Evolutionary conservation across 441 rosid species (phyloP).

Genomic region (Gossypium trilobum): DNA sequence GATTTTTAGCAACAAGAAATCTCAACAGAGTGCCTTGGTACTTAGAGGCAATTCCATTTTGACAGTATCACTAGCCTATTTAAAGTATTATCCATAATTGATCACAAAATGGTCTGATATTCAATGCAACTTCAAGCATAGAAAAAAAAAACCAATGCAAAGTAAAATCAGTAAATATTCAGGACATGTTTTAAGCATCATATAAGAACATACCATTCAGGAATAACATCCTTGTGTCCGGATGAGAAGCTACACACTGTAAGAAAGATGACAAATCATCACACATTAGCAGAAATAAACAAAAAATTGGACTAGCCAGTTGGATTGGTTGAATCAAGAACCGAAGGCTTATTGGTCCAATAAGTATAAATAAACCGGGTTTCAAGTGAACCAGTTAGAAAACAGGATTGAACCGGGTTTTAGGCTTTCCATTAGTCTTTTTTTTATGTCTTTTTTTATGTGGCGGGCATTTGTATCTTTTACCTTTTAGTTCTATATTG

Average conservation of each 20-base stretch:
- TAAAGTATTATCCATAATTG: neutral
- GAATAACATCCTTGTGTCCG: conserved; percentile 90
- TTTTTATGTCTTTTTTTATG: neutral
- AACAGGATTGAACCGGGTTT: neutral
- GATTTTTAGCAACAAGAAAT: neutral
- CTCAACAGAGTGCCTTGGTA: neutral
- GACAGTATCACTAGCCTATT: neutral
- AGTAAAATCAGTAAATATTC: neutral
- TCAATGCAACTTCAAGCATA: conserved; percentile 1
- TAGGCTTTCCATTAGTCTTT: neutral
- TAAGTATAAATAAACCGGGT: neutral
- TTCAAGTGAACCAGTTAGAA: neutral
- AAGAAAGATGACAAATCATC: conserved; percentile 17
- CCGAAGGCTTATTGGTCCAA: neutral
- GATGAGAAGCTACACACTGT: conserved; percentile 98
- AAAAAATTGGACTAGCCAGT: neutral
- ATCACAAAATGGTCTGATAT: neutral
- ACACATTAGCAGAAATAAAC: conserved; percentile 10
- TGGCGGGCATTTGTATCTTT: neutral
- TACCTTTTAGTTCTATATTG: neutral
- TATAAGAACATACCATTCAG: conserved; percentile 67
- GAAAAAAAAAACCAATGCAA: neutral
- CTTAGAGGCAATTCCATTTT: neutral
- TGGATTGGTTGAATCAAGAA: neutral
- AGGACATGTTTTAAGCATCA: conserved; percentile 2